Evolutionary conservation across 2,329 filamentous ascomycete genomes (phyloP), one percentile per base, ranked within the genome.

Genomic region (Aureobasidium sp.): DNA sequence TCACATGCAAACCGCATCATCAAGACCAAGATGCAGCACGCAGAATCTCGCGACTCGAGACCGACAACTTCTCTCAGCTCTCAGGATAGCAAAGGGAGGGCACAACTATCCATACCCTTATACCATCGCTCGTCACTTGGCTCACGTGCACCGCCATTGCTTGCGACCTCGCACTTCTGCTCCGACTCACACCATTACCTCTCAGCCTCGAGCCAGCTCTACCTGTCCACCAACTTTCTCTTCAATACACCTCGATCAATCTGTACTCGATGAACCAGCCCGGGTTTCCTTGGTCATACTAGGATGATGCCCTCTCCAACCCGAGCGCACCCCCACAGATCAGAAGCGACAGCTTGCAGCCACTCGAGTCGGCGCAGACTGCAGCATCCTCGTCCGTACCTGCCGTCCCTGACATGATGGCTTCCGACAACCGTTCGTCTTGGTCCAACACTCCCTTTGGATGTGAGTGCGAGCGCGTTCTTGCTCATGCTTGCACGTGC

Each of bases 401-500:
- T 47, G 44, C 44, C 46, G 37, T n/a, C 10, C 17, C 55, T n/a
- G 36, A 15, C 46, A 51, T 60, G 44, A 60, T 60, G 57, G 57
- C 57, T 34, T 36, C 57, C 34, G 57, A 60, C 36, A 60, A 60
- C 13, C 29, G 44, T 43, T 51, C 57, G 36, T 50, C 57, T 8
- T 60, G 32, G 57, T 60, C 44, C 44, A 50, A 27, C 17, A 60
- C 32, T 51, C 57, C 57, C 24, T 60, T 60, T 34, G 57, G 57
- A 50, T 60, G 57, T 60, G 46, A 60, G 57, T 51, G 32, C 15
- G 20, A 12, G 8, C 32, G 27, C 9, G 4, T 9, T 7, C 39
- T 26, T n/a, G 17, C 53, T 8, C 27, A 34, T 57, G 53, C n/a
- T 29, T 27, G 51, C 53, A 57, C 53, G 17, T 57, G 27, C 44